Conservation (phyloP, 2,329 filamentous ascomycete species). For the Claviceps humidiphila region DNA sequence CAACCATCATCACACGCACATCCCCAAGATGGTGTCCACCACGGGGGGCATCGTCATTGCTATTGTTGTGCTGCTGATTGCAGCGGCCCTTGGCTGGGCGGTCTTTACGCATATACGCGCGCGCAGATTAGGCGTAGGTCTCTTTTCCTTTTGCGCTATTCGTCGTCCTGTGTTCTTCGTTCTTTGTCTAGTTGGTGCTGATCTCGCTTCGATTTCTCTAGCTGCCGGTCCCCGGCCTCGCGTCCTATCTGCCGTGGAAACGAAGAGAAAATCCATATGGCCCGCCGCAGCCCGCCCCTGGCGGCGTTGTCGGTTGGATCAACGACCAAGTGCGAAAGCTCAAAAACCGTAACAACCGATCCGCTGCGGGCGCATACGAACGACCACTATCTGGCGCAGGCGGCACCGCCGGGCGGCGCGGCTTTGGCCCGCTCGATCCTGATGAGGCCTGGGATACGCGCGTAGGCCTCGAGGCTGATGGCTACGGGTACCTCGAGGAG, state of each 20-base stretch:
- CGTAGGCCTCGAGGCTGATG: slow-evolving; percentile 60
- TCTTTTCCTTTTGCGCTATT: not conserved
- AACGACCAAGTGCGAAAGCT: slow-evolving; percentile 50
- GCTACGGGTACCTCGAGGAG: slow-evolving; percentile 62
- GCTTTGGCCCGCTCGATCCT: slow-evolving; percentile 59
- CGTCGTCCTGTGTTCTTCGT: not conserved
- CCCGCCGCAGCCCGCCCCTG: slow-evolving; percentile 39
- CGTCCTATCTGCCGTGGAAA: slow-evolving; percentile 60
- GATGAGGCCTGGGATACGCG: slow-evolving; percentile 79
- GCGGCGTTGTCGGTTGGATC: slow-evolving; percentile 61
- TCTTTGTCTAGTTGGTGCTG: not conserved
- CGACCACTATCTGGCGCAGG: slow-evolving; percentile 30
- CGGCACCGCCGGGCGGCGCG: slow-evolving; percentile 32
- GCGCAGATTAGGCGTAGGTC: slow-evolving; percentile 52
- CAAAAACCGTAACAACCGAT: slow-evolving; percentile 51
- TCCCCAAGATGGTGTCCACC: slow-evolving; percentile 37
- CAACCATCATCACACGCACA: not conserved
- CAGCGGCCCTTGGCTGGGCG: slow-evolving; percentile 50
- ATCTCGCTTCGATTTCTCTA: slow-evolving; percentile 12
- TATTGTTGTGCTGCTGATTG: slow-evolving; percentile 47
- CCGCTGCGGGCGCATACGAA: slow-evolving; percentile 61
- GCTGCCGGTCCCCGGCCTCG: slow-evolving; percentile 57
- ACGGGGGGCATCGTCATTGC: slow-evolving; percentile 61
- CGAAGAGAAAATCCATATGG: slow-evolving; percentile 33
- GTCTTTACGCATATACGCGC: slow-evolving; percentile 61